phyloP scores from a whole-genome alignment of 139 green algal genomes.

The Astrephomene gubernaculifera region DNA sequence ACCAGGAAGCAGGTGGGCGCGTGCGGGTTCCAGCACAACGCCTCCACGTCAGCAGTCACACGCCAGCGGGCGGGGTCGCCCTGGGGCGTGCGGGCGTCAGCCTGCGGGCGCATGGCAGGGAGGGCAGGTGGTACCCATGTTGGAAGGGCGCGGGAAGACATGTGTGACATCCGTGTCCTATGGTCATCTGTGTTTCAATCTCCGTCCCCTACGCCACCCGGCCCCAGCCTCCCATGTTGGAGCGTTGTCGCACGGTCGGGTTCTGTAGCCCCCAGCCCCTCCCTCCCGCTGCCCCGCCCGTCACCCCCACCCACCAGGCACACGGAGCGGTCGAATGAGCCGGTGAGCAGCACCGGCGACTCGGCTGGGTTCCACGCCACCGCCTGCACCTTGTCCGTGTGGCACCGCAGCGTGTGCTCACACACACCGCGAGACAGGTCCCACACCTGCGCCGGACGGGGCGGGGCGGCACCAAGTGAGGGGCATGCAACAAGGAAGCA shows the following conservation, averaged over 20 bases:
- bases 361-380: constrained; percentile 95
- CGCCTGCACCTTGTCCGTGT: constrained; percentile 95
- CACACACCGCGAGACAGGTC: constrained; percentile 65
- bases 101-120: constrained; percentile 29
- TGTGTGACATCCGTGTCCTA: too few species aligned
- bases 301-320: constrained; percentile 73
- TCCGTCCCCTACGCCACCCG: too few species aligned
- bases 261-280: background rate
- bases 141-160: too few species aligned
- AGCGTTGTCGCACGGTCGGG: too few species aligned
- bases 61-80: constrained; percentile 66
- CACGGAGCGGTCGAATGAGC: constrained; percentile 86
- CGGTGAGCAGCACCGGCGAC: constrained; percentile 87
- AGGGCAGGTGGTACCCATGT: background rate
- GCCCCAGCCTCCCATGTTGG: too few species aligned
- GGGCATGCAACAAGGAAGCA: too few species aligned
- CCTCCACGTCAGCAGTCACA: constrained; percentile 90
- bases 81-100: constrained; percentile 72
- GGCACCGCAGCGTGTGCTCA: constrained; percentile 88
- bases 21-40: constrained; percentile 85
- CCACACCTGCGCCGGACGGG: constrained; percentile 68
- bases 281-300: background rate
- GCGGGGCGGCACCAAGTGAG: background rate
- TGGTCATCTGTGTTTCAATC: too few species aligned
- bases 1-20: constrained; percentile 89